Conservation (phyloP, 73 alveolate genomes). For the Tetrahymena malaccensis region DNA sequence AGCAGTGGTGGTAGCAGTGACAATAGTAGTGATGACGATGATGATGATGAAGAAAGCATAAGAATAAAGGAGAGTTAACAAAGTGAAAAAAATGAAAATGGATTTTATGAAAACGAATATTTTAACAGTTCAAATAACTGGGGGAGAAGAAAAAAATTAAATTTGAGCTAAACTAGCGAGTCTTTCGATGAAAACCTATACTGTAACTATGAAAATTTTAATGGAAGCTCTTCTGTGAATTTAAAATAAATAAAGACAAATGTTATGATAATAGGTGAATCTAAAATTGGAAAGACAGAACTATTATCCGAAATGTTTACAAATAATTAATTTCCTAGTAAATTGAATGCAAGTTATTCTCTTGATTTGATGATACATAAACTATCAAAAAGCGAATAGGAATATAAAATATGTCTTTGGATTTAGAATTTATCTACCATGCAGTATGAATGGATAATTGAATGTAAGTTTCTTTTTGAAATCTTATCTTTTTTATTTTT, state of each 20-base stretch:
- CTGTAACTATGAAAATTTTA: neutral
- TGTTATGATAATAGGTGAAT: neutral
- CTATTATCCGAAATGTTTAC: neutral
- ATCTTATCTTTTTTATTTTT: neutral
- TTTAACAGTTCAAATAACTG: neutral
- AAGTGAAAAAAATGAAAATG: neutral
- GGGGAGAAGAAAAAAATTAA: neutral
- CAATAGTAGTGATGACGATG: neutral
- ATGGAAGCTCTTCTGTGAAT: neutral
- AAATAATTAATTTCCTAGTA: neutral
- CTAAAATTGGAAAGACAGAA: neutral
- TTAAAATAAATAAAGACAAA: neutral
- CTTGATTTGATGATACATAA: neutral
- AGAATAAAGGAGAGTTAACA: neutral
- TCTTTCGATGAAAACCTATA: neutral
- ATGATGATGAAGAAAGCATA: neutral
- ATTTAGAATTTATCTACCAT: neutral
- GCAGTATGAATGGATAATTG: neutral
- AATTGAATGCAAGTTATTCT: neutral
- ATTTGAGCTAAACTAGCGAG: neutral
- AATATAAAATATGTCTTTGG: neutral
- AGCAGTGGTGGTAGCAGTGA: neutral
- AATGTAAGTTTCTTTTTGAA: neutral
- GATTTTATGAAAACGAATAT: neutral
- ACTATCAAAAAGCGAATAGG: neutral